Percentiles rank a stretch among this genome's conserved stretches.
phyloP scores from a whole-genome alignment of 2,329 filamentous ascomycete species.

The Xylariaceae sp. region DNA sequence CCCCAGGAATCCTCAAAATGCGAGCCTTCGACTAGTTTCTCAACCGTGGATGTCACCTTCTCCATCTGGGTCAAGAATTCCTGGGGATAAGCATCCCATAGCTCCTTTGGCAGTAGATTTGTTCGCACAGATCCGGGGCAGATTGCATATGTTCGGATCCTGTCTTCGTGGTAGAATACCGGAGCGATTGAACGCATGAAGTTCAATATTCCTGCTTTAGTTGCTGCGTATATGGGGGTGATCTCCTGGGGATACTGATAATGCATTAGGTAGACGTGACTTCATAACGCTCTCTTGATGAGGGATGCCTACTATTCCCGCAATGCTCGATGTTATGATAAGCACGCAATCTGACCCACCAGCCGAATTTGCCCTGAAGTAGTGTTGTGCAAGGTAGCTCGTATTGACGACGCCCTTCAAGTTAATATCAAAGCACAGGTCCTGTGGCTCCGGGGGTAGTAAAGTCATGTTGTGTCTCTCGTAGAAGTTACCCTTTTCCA shows the following conservation, averaged over 20 bases:
- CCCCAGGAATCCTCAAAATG: slow-evolving; percentile 32
- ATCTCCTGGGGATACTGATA: slow-evolving; percentile 33
- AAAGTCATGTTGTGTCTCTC: slow-evolving; percentile 15
- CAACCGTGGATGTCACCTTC: slow-evolving; percentile 34
- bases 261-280: slow-evolving; percentile 3
- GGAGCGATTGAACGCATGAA: slow-evolving; percentile 39
- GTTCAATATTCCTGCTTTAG: slow-evolving; percentile 39
- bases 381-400: slow-evolving; percentile 45
- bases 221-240: slow-evolving; percentile 38
- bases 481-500: slow-evolving; percentile 30
- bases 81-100: slow-evolving; percentile 37
- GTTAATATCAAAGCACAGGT: slow-evolving; percentile 37
- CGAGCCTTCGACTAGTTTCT: slow-evolving; percentile 30
- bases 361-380: slow-evolving; percentile 39
- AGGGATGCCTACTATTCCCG: slow-evolving; percentile 29
- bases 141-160: slow-evolving; percentile 38
- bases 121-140: slow-evolving; percentile 39
- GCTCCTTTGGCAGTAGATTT: slow-evolving; percentile 32
- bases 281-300: background rate
- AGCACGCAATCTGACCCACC: slow-evolving; percentile 28
- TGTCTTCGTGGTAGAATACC: slow-evolving; percentile 28
- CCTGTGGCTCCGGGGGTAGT: slow-evolving; percentile 32
- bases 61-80: slow-evolving; percentile 36
- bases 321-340: slow-evolving; percentile 37
- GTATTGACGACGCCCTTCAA: slow-evolving; percentile 43